Base-by-base conservation (phyloP, 352 stramenopile species). In the Pythium guiyangense region DNA sequence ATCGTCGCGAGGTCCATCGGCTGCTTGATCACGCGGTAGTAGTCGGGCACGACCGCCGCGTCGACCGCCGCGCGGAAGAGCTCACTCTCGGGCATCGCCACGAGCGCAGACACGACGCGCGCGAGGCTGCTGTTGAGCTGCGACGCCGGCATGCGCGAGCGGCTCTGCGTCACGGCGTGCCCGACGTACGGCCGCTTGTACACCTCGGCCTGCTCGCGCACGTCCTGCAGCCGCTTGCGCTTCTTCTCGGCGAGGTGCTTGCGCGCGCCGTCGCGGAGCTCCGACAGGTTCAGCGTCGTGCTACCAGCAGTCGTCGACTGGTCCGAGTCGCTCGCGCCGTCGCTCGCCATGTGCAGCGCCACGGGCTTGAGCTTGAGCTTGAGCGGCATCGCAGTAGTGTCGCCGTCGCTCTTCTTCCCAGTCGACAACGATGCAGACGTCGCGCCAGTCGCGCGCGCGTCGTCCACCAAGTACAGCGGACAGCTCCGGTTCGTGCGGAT, bases 1-100 rank as follows among this genome's bases (percentile, higher is more conserved):
- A 94, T 84, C 18, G 74, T 66, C 34, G 69, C 74, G 49, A 94
- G 62, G 59, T 94, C 84, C 79, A 94, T 92, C 10, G 84, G 84
- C 37, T 90, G 82, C 65, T 94, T 94, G 63, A 94, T 87, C 54
- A 94, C 78, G 52, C 77, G 66, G 60, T 91, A 92, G 49, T 94
- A 94, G 57, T 92, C 84, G 22, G 66, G 74, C 50, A 92, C 78
- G 2, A 77, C 69, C 0, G 29, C 57, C 5, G 73, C 74, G 63
- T 94, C 82, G 35, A 94, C 84, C 0, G 84, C 69, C 8, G 60
- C 48, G 25, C 84, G 78, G 52, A 94, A 94, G 22, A 94, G 57
- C 53, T 89, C 76, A 34, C 82, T 92, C 54, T 94, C 82, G 15
- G 79, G 77, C 80, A 92, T 87, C 14, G 83, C 78, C 4, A 91